Evolutionary conservation across 768 basidiomycete species (phyloP).

Genomic region (Amylocystis lapponica): DNA sequence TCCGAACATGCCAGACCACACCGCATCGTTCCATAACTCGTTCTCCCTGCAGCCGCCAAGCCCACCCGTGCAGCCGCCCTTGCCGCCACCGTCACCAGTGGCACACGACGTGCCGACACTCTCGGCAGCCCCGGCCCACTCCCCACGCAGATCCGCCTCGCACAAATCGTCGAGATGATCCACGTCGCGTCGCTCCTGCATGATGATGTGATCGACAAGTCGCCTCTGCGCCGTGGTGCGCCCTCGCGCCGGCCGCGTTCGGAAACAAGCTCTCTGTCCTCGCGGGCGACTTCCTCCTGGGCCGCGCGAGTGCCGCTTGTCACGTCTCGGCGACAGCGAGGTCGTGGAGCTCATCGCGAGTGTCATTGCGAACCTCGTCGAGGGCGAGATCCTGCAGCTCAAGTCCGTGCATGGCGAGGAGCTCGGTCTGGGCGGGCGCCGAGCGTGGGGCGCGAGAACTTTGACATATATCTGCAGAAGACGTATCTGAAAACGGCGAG

Average conservation of each 20-base stretch:
- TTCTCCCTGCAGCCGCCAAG: slow-evolving; percentile 39
- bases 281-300: slow-evolving; percentile 93
- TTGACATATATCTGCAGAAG: slow-evolving; percentile 82
- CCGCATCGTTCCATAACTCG: slow-evolving; percentile 53
- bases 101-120: slow-evolving; percentile 25
- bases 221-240: slow-evolving; percentile 63
- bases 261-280: slow-evolving; percentile 94
- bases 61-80: slow-evolving; percentile 29
- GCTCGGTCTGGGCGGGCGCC: slow-evolving; percentile 26
- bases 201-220: slow-evolving; percentile 80
- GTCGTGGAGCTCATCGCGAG: slow-evolving; percentile 91
- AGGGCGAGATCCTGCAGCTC: slow-evolving; percentile 90
- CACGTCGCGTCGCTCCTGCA: slow-evolving; percentile 93
- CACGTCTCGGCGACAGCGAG: slow-evolving; percentile 79
- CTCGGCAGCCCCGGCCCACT: slow-evolving; percentile 43
- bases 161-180: slow-evolving; percentile 97
- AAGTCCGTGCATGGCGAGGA: slow-evolving; percentile 41
- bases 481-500: slow-evolving; percentile 92
- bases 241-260: slow-evolving; percentile 71
- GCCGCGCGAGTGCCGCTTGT: slow-evolving; percentile 85
- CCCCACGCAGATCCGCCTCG: slow-evolving; percentile 87
- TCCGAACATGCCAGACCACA: slow-evolving; percentile 76
- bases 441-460: slow-evolving; percentile 41
- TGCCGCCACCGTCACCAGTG: slow-evolving; percentile 17
- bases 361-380: slow-evolving; percentile 93